Percentiles rank a stretch among this genome's conserved stretches.
Evolutionary conservation across 2,329 filamentous ascomycete genomes (phyloP).

Genomic region (Acarospora socialis): DNA sequence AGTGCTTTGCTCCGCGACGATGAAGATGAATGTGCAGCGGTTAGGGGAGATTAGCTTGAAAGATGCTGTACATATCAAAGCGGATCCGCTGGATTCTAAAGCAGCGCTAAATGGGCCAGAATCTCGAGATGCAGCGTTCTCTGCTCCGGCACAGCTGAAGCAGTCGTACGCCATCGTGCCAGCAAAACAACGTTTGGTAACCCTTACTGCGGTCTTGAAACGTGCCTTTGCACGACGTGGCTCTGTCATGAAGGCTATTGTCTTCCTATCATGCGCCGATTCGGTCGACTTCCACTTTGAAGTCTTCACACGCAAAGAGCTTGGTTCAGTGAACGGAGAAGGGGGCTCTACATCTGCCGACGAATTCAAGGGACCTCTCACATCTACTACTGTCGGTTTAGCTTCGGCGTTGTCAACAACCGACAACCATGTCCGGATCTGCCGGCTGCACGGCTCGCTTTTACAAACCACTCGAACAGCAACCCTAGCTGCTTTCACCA

Average conservation of each 20-base stretch:
- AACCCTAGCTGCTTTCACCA: slow-evolving; percentile 67
- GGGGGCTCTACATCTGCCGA: slow-evolving; percentile 20
- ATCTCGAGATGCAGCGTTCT: slow-evolving; percentile 47
- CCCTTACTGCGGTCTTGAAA: slow-evolving; percentile 70
- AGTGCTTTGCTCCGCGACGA: slow-evolving; percentile 85
- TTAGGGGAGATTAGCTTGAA: slow-evolving; percentile 90
- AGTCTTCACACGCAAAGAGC: slow-evolving; percentile 45
- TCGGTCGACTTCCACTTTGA: slow-evolving; percentile 95
- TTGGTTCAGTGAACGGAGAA: slow-evolving; percentile 5
- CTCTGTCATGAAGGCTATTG: slow-evolving; percentile 88
- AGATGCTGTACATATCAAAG: slow-evolving; percentile 76
- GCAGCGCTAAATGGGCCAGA: slow-evolving; percentile 34
- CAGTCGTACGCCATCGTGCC: slow-evolving; percentile 81
- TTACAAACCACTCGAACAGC: slow-evolving; percentile 75
- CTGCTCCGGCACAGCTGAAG: slow-evolving; percentile 82
- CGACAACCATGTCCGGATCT: slow-evolving; percentile 63
- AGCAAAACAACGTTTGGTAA: slow-evolving; percentile 80
- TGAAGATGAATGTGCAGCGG: slow-evolving; percentile 94
- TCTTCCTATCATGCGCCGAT: slow-evolving; percentile 94
- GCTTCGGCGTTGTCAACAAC: slow-evolving; percentile 60
- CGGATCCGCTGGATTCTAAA: slow-evolving; percentile 43
- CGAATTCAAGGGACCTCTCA: slow-evolving; percentile 27
- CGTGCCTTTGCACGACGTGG: slow-evolving; percentile 77
- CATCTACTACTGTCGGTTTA: slow-evolving; percentile 44
- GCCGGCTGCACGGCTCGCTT: slow-evolving; percentile 84